Evolutionary conservation across 129 eudicot genomes (phyloP).

Genomic region (Chrysanthemum makinoi): DNA sequence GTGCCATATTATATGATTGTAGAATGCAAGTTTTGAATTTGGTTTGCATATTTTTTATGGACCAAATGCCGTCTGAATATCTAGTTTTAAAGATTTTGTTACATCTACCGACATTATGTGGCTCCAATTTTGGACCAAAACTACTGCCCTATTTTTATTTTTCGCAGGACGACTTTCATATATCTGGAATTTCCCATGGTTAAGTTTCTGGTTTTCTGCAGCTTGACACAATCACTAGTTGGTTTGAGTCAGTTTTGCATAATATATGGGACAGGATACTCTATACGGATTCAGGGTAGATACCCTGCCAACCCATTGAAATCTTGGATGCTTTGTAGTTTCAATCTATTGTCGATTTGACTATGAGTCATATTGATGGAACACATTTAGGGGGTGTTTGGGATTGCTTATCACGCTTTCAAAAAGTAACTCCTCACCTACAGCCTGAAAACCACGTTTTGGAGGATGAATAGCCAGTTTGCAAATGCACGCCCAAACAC

Average conservation of each 20-base stretch:
- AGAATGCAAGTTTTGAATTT: constrained; percentile 35
- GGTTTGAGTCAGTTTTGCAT: background rate
- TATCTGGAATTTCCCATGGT: background rate
- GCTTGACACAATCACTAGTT: background rate
- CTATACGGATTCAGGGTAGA: too few species aligned
- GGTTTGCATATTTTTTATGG: constrained; percentile 17
- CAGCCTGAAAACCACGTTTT: too few species aligned
- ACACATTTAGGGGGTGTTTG: too few species aligned
- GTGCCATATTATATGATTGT: constrained; percentile 4
- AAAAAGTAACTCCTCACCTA: too few species aligned
- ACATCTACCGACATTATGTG: constrained; percentile 3
- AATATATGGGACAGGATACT: too few species aligned
- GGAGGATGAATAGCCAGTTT: too few species aligned
- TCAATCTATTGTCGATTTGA: too few species aligned
- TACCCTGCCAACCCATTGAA: too few species aligned
- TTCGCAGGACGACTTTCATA: background rate
- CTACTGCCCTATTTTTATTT: constrained; percentile 4
- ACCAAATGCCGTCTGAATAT: constrained; percentile 7
- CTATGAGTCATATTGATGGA: too few species aligned
- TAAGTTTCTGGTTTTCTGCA: background rate
- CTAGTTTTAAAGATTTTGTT: constrained; percentile 23
- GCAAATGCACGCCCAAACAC: too few species aligned
- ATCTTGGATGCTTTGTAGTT: too few species aligned
- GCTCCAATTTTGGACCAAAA: constrained; percentile 15
- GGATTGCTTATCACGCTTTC: too few species aligned